Conservation (phyloP, 768 basidiomycete species). For the Termitomyces sp. region DNA sequence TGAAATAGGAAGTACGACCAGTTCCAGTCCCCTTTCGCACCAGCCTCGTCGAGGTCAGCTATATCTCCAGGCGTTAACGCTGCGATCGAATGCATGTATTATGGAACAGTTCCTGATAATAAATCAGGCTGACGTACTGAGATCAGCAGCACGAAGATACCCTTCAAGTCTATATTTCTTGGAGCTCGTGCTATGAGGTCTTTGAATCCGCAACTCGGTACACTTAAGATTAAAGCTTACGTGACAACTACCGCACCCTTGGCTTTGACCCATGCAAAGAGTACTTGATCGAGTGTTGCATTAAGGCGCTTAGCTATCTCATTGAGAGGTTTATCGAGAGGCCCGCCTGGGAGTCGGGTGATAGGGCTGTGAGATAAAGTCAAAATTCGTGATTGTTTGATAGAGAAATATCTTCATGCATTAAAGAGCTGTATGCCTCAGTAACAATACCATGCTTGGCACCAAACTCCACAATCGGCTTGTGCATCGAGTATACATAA, state of each 20-base stretch:
- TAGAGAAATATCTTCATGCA: conserved; percentile 30
- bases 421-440: conserved; percentile 70
- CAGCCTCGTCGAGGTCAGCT: conserved; percentile 53
- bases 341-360: conserved; percentile 55
- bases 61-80: conserved; percentile 51
- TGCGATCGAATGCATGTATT: conserved; percentile 15
- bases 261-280: conserved; percentile 68
- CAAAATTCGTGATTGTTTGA: not conserved
- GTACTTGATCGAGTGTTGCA: conserved; percentile 59
- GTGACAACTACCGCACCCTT: conserved; percentile 67
- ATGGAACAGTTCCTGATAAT: not conserved
- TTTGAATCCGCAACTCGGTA: not conserved
- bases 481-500: conserved; percentile 56
- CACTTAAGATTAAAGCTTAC: conserved; percentile 25
- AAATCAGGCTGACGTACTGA: conserved; percentile 34
- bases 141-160: conserved; percentile 65
- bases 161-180: conserved; percentile 63
- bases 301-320: conserved; percentile 47
- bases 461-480: conserved; percentile 54
- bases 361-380: conserved; percentile 44
- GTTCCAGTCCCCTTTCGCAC: conserved; percentile 27
- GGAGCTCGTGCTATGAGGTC: conserved; percentile 48
- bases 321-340: conserved; percentile 56
- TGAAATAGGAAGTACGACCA: too few relatives aligned
- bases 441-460: conserved; percentile 56